These are phyloP conservation scores for Hypericum androsaemum DNA, from an alignment of 345 rosid species.

Conservation along the genomic window DNA sequence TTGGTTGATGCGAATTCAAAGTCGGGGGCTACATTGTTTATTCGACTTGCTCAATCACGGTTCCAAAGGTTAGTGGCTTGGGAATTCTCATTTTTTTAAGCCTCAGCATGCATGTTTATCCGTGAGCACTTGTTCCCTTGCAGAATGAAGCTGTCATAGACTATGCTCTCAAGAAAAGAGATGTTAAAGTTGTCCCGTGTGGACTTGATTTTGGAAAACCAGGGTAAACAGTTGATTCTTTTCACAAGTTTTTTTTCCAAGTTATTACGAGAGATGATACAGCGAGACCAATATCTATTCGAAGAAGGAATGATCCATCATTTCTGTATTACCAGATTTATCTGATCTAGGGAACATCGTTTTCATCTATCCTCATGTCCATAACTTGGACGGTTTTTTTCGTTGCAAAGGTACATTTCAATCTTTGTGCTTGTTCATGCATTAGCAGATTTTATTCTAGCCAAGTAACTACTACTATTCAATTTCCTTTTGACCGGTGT, in stretches of 20 bases:
- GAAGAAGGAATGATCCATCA: conserved; percentile 3
- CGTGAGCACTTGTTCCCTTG: conserved; percentile 14
- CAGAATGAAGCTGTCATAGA: too few species aligned
- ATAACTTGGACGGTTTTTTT: conserved; percentile 92
- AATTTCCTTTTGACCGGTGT: conserved; percentile 7
- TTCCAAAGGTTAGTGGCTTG: conserved; percentile 57
- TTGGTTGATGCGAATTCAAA: too few species aligned
- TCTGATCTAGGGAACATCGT: conserved; percentile 52
- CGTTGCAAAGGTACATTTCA: conserved; percentile 67
- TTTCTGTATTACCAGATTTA: conserved; percentile 29
- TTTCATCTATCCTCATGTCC: conserved; percentile 84
- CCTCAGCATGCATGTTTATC: neutral
- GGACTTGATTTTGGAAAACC: too few species aligned
- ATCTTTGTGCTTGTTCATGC: conserved; percentile 4
- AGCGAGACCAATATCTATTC: too few species aligned
- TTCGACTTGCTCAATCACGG: conserved; percentile 88
- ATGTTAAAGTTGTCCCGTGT: too few species aligned
- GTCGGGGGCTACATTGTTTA: too few species aligned
- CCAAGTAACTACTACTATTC: neutral
- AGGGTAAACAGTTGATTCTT: conserved; percentile 27
- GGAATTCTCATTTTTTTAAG: conserved; percentile 4
- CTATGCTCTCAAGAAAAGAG: too few species aligned
- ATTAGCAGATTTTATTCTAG: neutral
- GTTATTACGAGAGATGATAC: conserved; percentile 1
- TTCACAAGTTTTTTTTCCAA: neutral